phyloP scores from a whole-genome alignment of 73 alveolate species.

The Paramecium octaurelia region DNA sequence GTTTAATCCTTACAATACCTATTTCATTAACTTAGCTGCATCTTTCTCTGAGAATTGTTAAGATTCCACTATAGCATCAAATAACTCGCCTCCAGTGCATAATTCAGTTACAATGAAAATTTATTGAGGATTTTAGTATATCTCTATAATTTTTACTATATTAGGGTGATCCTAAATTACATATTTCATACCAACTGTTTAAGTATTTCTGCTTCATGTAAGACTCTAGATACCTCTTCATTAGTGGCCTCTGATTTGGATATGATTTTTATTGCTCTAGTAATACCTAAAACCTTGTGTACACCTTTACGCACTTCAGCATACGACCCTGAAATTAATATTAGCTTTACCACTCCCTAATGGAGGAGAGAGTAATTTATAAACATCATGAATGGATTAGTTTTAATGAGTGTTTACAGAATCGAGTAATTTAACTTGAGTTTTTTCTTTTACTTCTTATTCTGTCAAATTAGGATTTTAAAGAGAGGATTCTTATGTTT shows the following conservation, averaged over 20 bases:
- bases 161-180: constrained; percentile 68
- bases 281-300: constrained; percentile 44
- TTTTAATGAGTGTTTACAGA: constrained; percentile 28
- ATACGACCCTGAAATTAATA: constrained; percentile 26
- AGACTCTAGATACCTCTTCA: background rate
- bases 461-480: background rate
- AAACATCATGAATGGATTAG: background rate
- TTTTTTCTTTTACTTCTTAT: background rate
- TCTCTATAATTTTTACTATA: constrained; percentile 51
- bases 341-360: constrained; percentile 43
- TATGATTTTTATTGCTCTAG: constrained; percentile 53
- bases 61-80: constrained; percentile 66
- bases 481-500: background rate
- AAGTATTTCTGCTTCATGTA: constrained; percentile 19
- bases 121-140: constrained; percentile 44
- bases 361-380: constrained; percentile 48
- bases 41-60: constrained; percentile 66
- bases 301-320: constrained; percentile 55
- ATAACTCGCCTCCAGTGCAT: constrained; percentile 73
- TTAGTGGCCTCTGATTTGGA: background rate
- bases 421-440: background rate
- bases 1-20: constrained; percentile 68
- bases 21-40: constrained; percentile 68
- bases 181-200: background rate
- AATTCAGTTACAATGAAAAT: constrained; percentile 55